Base-by-base conservation (phyloP, 2,329 filamentous ascomycete species). In the Talaromyces sp. region DNA sequence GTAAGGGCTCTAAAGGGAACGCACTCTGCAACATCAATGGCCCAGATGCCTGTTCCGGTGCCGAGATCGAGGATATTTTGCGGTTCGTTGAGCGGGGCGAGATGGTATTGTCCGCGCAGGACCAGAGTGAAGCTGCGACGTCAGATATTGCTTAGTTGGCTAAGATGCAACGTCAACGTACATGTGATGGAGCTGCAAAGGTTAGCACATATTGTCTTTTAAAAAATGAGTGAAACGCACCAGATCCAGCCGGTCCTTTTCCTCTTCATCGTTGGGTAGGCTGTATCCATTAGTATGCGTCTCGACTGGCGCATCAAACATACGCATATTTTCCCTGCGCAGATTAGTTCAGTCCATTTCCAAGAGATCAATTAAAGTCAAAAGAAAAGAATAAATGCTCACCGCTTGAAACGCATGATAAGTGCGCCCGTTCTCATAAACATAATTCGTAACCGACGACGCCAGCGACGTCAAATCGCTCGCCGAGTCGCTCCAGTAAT, bases 341-440 rank as follows among this genome's bases (percentile, higher is more conserved):
- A 38, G 5, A 6, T 38, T n/a, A 38, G 35, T 7, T 27, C 4
- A 14, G 48, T 54, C 38, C 24, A 32, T 46, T n/a, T 19, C 9
- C 27, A 17, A 1, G 26, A n/a, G n/a, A n/a, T n/a, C n/a, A n/a
- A n/a, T n/a, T n/a, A 55, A 10, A n/a, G 24, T n/a, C n/a, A 14
- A 53, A 17, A 5, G 8, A 21, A 26, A 9, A 11, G 21, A 24
- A 26, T 24, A n/a, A 10, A 19, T 38, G 14, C 41, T 57, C 38
- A 38, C 6, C 58, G 58, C 41, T 60, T 67, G 67, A 56, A 66
- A 72, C n/a, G 68, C 65, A 56, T 71, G 70, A 58, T 74, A 74
- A 17, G 66, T 68, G 2, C 71, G 67, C n/a, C 71, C 71, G 56
- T 74, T 71, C 57, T 72, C 70, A 56, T 68, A 68, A 11, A 67